phyloP scores from a whole-genome alignment of 768 basidiomycete species.

The Lactarius hengduanensis region DNA sequence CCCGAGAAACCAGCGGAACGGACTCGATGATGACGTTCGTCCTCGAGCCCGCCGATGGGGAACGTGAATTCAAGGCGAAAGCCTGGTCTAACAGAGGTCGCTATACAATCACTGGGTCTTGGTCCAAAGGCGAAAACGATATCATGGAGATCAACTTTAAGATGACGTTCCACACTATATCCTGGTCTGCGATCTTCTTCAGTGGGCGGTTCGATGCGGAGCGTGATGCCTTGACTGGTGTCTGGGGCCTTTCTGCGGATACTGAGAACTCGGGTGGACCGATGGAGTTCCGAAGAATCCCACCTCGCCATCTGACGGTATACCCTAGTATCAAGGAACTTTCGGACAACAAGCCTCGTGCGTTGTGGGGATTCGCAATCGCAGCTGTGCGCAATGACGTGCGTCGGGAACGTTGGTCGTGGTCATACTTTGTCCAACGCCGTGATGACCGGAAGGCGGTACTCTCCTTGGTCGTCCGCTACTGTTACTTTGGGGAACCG shows the following conservation, averaged over 20 bases:
- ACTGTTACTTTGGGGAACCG: constrained; percentile 24
- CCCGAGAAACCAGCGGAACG: background rate
- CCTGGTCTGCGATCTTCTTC: constrained; percentile 15
- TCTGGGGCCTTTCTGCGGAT: constrained; percentile 1
- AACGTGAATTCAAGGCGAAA: constrained; percentile 12
- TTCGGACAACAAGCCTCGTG: constrained; percentile 30
- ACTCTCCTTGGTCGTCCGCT: constrained; percentile 32
- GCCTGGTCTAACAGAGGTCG: constrained; percentile 23
- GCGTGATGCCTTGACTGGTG: constrained; percentile 16
- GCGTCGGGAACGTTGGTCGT: constrained; percentile 32
- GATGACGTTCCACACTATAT: constrained; percentile 16
- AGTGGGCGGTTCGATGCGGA: constrained; percentile 11
- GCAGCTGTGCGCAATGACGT: constrained; percentile 30
- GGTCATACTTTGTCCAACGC: constrained; percentile 37
- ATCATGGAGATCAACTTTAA: constrained; percentile 23
- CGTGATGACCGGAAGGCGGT: constrained; percentile 31
- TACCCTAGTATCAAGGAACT: constrained; percentile 32
- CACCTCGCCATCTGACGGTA: constrained; percentile 31
- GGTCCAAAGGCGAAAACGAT: constrained; percentile 24
- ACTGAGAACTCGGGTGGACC: background rate
- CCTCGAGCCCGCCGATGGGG: constrained; percentile 14
- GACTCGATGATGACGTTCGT: constrained; percentile 22
- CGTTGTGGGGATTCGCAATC: constrained; percentile 37
- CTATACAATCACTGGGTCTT: constrained; percentile 26
- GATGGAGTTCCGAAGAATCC: constrained; percentile 32